These are phyloP conservation scores for Sinapis alba DNA, from an alignment of 441 rosid species.

Conservation along the genomic window DNA sequence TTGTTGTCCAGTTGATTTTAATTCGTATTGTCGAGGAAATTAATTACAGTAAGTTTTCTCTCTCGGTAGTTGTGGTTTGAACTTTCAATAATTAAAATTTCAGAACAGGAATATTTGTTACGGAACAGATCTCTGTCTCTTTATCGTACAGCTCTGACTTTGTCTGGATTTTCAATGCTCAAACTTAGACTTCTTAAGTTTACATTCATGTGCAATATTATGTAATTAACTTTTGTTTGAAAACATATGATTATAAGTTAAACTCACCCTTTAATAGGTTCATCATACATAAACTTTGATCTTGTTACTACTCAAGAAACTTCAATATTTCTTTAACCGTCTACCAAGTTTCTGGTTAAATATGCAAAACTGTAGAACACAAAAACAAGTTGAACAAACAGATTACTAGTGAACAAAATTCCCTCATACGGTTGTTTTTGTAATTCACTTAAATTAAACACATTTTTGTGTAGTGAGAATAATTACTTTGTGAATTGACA, in stretches of 20 bases:
- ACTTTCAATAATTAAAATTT: not conserved
- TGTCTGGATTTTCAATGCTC: constrained; percentile 44
- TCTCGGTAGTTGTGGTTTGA: not conserved
- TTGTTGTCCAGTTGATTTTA: constrained; percentile 1
- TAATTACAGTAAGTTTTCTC: not conserved
- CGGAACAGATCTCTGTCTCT: constrained; percentile 81
- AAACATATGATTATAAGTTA: not conserved
- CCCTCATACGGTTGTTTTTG: not conserved
- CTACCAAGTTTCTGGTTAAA: not conserved
- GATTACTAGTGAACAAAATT: not conserved
- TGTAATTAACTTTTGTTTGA: not conserved
- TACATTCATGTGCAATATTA: not conserved
- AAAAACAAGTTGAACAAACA: not conserved
- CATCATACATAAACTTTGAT: not conserved
- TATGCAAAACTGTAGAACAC: not conserved
- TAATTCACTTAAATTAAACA: not conserved
- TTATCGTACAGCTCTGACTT: constrained; percentile 63
- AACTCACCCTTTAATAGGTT: not conserved
- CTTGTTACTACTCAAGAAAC: not conserved
- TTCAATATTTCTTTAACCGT: not conserved
- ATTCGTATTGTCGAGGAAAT: not conserved
- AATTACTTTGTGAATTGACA: not conserved
- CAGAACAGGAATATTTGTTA: constrained; percentile 3
- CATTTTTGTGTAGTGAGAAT: not conserved
- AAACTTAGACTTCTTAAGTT: not conserved